These are phyloP conservation scores for Lachancea meyersii DNA, from an alignment of 805 yeast species.

Conservation along the genomic window DNA sequence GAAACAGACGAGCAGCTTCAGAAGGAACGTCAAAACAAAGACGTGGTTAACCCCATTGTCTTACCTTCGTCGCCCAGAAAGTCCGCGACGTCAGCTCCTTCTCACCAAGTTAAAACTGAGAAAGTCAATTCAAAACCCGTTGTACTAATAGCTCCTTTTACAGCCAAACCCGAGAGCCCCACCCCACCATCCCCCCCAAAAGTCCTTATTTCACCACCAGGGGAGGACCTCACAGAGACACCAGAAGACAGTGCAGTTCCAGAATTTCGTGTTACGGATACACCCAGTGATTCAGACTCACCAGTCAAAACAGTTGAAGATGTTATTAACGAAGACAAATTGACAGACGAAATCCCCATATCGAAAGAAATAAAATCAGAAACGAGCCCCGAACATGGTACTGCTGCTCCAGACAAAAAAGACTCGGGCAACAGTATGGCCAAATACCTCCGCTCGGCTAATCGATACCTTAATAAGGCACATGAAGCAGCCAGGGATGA, in stretches of 20 bases:
- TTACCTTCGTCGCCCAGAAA: constrained; percentile 5
- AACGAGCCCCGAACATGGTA: not conserved
- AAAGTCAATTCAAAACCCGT: not conserved
- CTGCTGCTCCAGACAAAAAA: not conserved
- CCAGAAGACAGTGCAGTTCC: not conserved
- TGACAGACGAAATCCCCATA: not conserved
- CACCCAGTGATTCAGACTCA: not conserved
- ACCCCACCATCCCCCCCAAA: constrained; percentile 2
- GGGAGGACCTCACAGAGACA: not conserved
- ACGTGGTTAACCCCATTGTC: constrained; percentile 11
- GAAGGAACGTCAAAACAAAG: constrained; percentile 11
- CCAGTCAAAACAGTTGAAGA: constrained; percentile 6
- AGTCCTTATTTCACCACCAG: constrained; percentile 4
- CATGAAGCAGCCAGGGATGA: not conserved
- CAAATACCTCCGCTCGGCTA: constrained; percentile 40
- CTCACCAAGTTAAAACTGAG: not conserved
- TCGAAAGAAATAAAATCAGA: not conserved
- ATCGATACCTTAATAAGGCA: constrained; percentile 21
- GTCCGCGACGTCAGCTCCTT: not conserved
- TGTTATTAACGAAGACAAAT: not conserved
- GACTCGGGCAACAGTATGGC: constrained; percentile 36
- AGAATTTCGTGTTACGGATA: not conserved
- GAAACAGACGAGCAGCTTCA: constrained; percentile 24
- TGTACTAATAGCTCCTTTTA: not conserved
- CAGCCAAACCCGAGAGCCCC: not conserved